These are phyloP conservation scores for Vinca minor DNA, from an alignment of 257 asterid genomes.

Conservation along the genomic window DNA sequence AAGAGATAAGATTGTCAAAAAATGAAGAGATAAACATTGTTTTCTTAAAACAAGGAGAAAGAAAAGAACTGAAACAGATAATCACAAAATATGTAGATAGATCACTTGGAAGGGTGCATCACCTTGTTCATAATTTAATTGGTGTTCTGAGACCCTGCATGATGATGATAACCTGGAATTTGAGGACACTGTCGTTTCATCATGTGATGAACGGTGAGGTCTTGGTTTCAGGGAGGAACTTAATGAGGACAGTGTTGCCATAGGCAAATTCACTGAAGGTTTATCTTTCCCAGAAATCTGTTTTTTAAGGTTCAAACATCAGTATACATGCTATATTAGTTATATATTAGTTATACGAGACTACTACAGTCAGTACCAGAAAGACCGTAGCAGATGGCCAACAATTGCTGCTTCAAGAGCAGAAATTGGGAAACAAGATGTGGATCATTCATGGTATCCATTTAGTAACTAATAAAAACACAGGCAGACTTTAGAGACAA, in stretches of 20 bases:
- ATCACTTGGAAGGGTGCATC: constrained; percentile 17
- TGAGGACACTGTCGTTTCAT: constrained; percentile 36
- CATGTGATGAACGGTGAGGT: constrained; percentile 34
- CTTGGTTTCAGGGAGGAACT: constrained; percentile 50
- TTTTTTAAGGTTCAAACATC: constrained; percentile 20
- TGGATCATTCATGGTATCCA: constrained; percentile 5
- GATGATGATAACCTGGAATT: constrained; percentile 34
- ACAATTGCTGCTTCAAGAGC: constrained; percentile 14
- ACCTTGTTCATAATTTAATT: constrained; percentile 46
- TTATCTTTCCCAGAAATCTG: constrained; percentile 92
- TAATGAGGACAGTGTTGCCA: constrained; percentile 19
- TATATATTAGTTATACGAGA: constrained; percentile 26
- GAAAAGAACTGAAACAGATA: constrained; percentile 5
- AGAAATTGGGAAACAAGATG: background rate
- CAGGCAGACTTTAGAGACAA: background rate
- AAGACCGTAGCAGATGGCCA: constrained; percentile 1
- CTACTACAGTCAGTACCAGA: constrained; percentile 5
- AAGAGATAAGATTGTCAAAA: no score
- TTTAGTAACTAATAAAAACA: background rate
- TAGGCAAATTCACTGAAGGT: constrained; percentile 32
- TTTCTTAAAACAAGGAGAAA: no score
- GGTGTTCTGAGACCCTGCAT: constrained; percentile 47
- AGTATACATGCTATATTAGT: constrained; percentile 23
- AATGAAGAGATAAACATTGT: constrained; percentile 26
- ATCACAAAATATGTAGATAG: background rate